Conservation (phyloP, 2,329 filamentous ascomycete species). For the Didymella keratinophila region DNA sequence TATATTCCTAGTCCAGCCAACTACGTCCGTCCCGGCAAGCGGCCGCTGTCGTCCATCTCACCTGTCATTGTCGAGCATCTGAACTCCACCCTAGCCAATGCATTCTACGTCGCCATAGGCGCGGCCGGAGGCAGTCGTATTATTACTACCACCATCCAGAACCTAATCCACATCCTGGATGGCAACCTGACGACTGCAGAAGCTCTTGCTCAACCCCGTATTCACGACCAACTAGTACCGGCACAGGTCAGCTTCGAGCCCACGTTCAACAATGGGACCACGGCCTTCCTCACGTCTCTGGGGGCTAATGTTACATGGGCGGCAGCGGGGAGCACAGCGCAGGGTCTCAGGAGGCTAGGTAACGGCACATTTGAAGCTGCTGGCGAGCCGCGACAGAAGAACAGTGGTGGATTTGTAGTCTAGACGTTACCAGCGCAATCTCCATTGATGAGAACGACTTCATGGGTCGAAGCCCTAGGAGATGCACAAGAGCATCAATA, state of each 20-base stretch:
- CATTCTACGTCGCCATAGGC: conserved; percentile 73
- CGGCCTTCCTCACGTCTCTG: conserved; percentile 66
- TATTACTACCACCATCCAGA: conserved; percentile 79
- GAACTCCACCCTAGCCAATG: conserved; percentile 58
- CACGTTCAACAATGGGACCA: conserved; percentile 69
- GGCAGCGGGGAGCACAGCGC: conserved; percentile 71
- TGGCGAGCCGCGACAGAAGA: conserved; percentile 75
- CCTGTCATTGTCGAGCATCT: conserved; percentile 76
- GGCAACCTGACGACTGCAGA: conserved; percentile 65
- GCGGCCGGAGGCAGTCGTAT: conserved; percentile 85
- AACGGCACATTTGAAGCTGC: conserved; percentile 81
- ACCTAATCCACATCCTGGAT: conserved; percentile 76
- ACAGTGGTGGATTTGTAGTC: conserved; percentile 70
- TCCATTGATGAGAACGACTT: background rate
- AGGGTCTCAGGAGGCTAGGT: conserved; percentile 67
- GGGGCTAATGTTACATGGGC: conserved; percentile 79
- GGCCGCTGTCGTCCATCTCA: conserved; percentile 82
- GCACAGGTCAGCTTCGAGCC: conserved; percentile 74
- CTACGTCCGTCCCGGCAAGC: conserved; percentile 80
- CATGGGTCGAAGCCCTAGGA: background rate
- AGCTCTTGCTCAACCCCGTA: conserved; percentile 70
- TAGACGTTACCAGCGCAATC: conserved; percentile 32
- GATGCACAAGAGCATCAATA: background rate
- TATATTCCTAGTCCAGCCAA: conserved; percentile 82
- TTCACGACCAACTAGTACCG: conserved; percentile 85